Evolutionary conservation across 257 asterid genomes (phyloP).

Genomic region (Thymus mandschuricus): DNA sequence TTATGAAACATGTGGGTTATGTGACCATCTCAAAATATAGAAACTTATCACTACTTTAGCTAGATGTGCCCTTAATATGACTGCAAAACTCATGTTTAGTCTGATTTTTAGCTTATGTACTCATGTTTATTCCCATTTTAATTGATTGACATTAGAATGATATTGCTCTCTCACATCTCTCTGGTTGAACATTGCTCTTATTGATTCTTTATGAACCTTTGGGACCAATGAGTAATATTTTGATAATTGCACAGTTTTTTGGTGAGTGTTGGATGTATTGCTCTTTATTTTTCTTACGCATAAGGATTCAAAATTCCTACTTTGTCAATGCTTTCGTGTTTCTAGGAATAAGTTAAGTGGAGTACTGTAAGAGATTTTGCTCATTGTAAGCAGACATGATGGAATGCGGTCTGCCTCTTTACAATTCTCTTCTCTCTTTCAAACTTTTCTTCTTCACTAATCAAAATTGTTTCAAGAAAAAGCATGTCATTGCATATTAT

Average conservation of each 20-base stretch:
- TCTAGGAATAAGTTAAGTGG: constrained; percentile 16
- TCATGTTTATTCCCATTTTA: not conserved
- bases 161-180: not conserved
- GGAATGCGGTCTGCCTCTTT: constrained; percentile 1
- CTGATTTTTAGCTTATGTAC: not conserved
- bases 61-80: not conserved
- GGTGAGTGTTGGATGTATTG: not conserved
- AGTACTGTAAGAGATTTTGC: not conserved
- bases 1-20: not conserved
- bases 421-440: constrained; percentile 2
- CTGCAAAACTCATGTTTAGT: not conserved
- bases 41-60: constrained; percentile 6
- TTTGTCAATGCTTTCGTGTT: constrained; percentile 10
- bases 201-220: not conserved
- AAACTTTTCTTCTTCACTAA: not conserved
- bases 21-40: not conserved
- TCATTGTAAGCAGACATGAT: constrained; percentile 19
- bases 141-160: constrained; percentile 5
- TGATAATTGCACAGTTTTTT: constrained; percentile 1
- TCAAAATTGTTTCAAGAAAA: not conserved
- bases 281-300: not conserved
- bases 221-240: not conserved
- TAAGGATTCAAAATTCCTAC: constrained; percentile 2
- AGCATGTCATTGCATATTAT: not conserved
- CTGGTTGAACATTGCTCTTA: not conserved